Evolutionary conservation across 495 filamentous ascomycete species (phyloP).

Genomic region (Xylaria grammica): DNA sequence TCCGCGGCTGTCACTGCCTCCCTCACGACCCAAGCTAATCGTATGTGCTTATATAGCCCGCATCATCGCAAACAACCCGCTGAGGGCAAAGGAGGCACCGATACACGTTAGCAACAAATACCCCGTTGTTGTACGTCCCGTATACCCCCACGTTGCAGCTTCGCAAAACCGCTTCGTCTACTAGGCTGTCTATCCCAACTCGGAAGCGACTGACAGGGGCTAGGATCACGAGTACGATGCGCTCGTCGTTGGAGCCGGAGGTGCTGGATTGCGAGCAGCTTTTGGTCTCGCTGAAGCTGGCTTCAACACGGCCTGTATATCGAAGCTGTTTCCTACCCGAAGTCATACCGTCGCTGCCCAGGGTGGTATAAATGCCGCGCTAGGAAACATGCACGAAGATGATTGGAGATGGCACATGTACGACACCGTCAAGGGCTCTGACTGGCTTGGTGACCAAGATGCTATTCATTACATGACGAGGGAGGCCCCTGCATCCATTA

Average conservation of each 20-base stretch:
- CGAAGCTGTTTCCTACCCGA: constrained; percentile 95
- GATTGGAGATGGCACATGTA: constrained; percentile 99
- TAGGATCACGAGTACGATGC: constrained; percentile 73
- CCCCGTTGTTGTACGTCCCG: constrained; percentile 80
- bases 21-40: constrained; percentile 20
- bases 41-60: constrained; percentile 47
- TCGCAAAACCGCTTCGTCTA: neutral
- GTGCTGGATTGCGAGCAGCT: constrained; percentile 90
- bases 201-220: constrained; percentile 8
- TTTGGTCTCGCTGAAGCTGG: constrained; percentile 97
- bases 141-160: neutral
- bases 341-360: constrained; percentile 95
- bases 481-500: constrained; percentile 88
- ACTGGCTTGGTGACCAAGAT: constrained; percentile 99
- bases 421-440: constrained; percentile 97
- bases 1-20: neutral
- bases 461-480: constrained; percentile 99
- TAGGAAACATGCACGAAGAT: constrained; percentile 87
- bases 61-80: constrained; percentile 80
- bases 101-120: constrained; percentile 84
- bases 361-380: constrained; percentile 92
- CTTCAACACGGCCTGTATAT: constrained; percentile 98
- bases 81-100: constrained; percentile 90
- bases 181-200: neutral
- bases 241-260: constrained; percentile 92